A percentile compares a stretch with the other conserved stretches of the same genome.
These are phyloP conservation scores for Fusarium sp. DNA, from an alignment of 2,329 filamentous ascomycete genomes.

Conservation along the genomic window DNA sequence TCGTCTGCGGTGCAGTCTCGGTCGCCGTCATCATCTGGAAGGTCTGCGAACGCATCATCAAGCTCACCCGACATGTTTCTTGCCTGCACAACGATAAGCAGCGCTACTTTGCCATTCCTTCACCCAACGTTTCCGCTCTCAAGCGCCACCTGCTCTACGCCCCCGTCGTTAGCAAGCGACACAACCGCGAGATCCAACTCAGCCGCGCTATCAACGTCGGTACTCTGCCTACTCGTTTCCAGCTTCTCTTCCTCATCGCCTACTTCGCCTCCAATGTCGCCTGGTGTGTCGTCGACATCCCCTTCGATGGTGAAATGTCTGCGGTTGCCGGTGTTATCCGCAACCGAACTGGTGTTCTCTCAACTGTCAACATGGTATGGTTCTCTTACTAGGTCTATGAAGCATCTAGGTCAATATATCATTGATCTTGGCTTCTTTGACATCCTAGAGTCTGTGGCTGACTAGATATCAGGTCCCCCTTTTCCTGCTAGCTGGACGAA, in stretches of 20 bases:
- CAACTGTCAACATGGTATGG: slow-evolving; percentile 79
- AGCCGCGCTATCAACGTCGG: slow-evolving; percentile 68
- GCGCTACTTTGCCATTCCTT: slow-evolving; percentile 77
- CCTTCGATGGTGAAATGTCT: slow-evolving; percentile 62
- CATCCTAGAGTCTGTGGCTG: not conserved
- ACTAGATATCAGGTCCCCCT: slow-evolving; percentile 64
- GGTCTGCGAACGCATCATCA: slow-evolving; percentile 67
- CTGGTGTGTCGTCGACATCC: slow-evolving; percentile 76
- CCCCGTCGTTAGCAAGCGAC: slow-evolving; percentile 70
- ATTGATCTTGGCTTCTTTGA: not conserved
- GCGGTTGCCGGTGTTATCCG: slow-evolving; percentile 64
- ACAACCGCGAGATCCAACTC: slow-evolving; percentile 72
- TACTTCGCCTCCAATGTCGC: slow-evolving; percentile 69
- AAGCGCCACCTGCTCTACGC: slow-evolving; percentile 82
- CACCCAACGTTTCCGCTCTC: slow-evolving; percentile 65
- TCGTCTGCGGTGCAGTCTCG: slow-evolving; percentile 73
- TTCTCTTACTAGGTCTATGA: not conserved
- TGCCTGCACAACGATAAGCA: slow-evolving; percentile 85
- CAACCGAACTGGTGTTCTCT: slow-evolving; percentile 76
- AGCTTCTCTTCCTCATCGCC: slow-evolving; percentile 64
- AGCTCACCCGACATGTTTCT: slow-evolving; percentile 78
- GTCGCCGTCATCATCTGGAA: slow-evolving; percentile 76
- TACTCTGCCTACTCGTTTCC: slow-evolving; percentile 71
- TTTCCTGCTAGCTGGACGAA: slow-evolving; percentile 79
- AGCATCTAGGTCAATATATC: not conserved